phyloP scores from a whole-genome alignment of 2,329 filamentous ascomycete genomes.

The Ceratocystis colombiana region DNA sequence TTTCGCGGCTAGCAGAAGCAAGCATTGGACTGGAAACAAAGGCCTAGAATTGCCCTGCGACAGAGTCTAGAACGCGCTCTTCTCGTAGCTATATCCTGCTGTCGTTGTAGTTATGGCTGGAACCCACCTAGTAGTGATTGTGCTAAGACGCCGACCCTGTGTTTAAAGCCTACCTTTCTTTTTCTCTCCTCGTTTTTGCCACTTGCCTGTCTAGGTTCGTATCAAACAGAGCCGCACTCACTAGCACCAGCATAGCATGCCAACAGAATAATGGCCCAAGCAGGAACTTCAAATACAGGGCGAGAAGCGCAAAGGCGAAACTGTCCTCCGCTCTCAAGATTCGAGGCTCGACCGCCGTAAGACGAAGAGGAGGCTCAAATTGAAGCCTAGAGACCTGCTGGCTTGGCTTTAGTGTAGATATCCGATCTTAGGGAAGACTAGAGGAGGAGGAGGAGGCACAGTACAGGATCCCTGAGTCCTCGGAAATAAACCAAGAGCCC shows the following conservation, averaged over 20 bases:
- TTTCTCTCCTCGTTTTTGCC: neutral
- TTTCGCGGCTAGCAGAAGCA: too few species aligned
- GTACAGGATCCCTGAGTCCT: too few species aligned
- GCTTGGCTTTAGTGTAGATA: neutral
- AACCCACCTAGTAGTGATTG: neutral
- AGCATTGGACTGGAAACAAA: neutral
- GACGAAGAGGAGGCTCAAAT: neutral
- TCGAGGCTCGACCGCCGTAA: neutral
- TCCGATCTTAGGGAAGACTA: neutral
- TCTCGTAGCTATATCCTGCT: neutral
- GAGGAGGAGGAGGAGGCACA: neutral
- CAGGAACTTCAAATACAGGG: neutral
- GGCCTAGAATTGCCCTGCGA: neutral
- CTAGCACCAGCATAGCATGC: neutral
- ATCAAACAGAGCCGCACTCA: neutral
- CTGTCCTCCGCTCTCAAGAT: neutral
- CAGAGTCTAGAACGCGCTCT: neutral
- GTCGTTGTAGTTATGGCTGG: slow-evolving; percentile 1
- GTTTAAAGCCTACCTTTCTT: neutral
- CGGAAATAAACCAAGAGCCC: too few species aligned
- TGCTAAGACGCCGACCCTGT: neutral
- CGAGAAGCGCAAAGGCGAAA: neutral
- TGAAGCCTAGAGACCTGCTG: neutral
- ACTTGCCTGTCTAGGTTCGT: neutral
- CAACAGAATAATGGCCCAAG: slow-evolving; percentile 5